Conservation (phyloP, 345 rosid species). For the Passiflora organensis region DNA sequence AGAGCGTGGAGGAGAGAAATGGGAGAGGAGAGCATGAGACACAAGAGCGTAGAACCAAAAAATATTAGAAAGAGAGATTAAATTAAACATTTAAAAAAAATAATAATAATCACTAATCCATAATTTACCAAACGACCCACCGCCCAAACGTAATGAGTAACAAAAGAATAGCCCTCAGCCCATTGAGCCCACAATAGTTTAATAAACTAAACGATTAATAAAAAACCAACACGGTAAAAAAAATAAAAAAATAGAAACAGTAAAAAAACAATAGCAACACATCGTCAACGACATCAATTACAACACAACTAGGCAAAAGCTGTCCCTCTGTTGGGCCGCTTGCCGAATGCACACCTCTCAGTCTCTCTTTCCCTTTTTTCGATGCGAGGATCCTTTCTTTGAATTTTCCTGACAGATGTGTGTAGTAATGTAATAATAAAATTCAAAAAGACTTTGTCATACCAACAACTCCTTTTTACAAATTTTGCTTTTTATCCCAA, state of each 20-base stretch:
- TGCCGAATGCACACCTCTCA: conserved; percentile 18
- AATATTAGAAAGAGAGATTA: conserved; percentile 4
- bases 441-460: too few relatives aligned
- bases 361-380: too few relatives aligned
- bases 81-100: conserved; percentile 16
- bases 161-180: too few relatives aligned
- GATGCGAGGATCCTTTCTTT: neutral
- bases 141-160: too few relatives aligned
- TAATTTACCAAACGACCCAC: conserved; percentile 28
- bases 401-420: neutral
- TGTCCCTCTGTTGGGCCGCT: conserved; percentile 29
- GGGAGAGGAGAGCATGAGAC: conserved; percentile 2
- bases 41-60: conserved; percentile 1
- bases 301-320: conserved; percentile 10
- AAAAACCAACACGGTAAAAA: too few relatives aligned
- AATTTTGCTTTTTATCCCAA: too few relatives aligned
- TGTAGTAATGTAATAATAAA: too few relatives aligned
- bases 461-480: too few relatives aligned
- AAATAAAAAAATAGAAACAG: too few relatives aligned
- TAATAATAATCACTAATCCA: conserved; percentile 6
- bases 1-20: neutral
- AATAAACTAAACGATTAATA: too few relatives aligned
- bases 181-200: too few relatives aligned
- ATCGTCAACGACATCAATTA: conserved; percentile 3
- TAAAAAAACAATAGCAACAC: neutral